Base-by-base conservation (phyloP, 2,329 filamentous ascomycete genomes). In the Mycosphaerella arachidis region DNA sequence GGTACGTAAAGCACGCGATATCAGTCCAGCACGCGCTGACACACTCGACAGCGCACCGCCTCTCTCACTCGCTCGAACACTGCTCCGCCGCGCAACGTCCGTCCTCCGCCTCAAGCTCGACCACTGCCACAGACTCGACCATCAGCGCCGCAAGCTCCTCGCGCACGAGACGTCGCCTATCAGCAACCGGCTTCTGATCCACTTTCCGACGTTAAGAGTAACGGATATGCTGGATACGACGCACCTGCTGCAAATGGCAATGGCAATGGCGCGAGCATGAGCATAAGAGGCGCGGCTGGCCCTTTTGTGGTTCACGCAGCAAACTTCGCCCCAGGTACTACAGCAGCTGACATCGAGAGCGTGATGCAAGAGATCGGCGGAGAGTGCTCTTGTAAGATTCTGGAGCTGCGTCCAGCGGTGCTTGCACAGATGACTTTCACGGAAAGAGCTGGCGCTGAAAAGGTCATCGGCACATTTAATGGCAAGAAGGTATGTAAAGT, bases 311-410 rank as follows among this genome's bases (percentile, higher is more conserved):
- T 94, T 27, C 83, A 91, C 72, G 89, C 88, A 2, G 87, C 90
- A 74, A 94, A 94, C 78, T 91, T 94, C 72, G 90, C 90, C 12
- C 85, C 85, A 1, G 90, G 90, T 40, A 94, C 90, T 0, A 92
- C 90, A 6, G 88, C 87, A 1, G 89, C 88, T 31, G 90, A 94
- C 70, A 91, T 94, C 61, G 89, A 92, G 78, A 89, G 87, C 67
- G 90, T 90, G 58, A 86, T 94, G 85, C 56, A 60, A 24, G 64
- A 63, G 56, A 78, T 90, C n/a, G 89, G 88, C 43, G 83, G 82
- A 33, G 80, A 86, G 62, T 82, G 91, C 68, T 71, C 82, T 27
- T 93, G 90, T 76, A 82, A 80, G 37, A 77, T 94, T 43, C 75
- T 91, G 58, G 86, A 87, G 71, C 81, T 86, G 4, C 77, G 78